Evolutionary conservation across 306 rosid species (phyloP), one percentile per base, ranked within the genome.

Genomic region (Quercus dentata): DNA sequence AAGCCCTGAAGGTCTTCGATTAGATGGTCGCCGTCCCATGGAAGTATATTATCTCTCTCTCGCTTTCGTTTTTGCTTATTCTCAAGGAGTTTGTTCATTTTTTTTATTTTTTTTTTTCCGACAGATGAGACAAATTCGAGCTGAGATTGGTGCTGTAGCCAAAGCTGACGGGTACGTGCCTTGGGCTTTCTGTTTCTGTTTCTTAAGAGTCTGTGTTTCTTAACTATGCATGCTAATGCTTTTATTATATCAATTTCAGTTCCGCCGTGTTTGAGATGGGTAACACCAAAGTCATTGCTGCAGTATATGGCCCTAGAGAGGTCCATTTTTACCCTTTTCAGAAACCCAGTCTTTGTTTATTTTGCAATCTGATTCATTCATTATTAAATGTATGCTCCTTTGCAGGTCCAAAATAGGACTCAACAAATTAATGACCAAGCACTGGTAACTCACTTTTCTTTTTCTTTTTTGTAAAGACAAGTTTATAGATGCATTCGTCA

Each of bases 261-360:
- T 94, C 97, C 62, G 94, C 97, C 15, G 41, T 87, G 71, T 94
- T 94, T 69, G 97, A 94, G 91, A 94, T 94, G 98, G 97, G 97
- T 70, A 89, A 89, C 86, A 92, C 98, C 73, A 91, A 94, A 84
- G 97, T 92, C 62, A 74, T 94, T 85, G 98, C 97, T 56, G 97
- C 97, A 70, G 97, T 94, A 23, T 94, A 92, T 81, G 97, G 97
- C 73, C 98, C 97, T 25, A 79, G 94, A 91, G 97, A 92, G 97
- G 97, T 41, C 12, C 46, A 41, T 41, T 41, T 41, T 41, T 41
- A 41, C 12, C 6, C 8, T 41, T 38, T 41, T 41, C 3, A 41
- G 12, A 41, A 8, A 41, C 1, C 46, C 46, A 41, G 46, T 41
- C 46, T 8, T 41, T 41, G 1, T 38, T 38, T 38, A 0, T 7